Evolutionary conservation across 2,329 filamentous ascomycete genomes (phyloP), one percentile per base, ranked within the genome.

Genomic region (Colletotrichum nymphaeae): DNA sequence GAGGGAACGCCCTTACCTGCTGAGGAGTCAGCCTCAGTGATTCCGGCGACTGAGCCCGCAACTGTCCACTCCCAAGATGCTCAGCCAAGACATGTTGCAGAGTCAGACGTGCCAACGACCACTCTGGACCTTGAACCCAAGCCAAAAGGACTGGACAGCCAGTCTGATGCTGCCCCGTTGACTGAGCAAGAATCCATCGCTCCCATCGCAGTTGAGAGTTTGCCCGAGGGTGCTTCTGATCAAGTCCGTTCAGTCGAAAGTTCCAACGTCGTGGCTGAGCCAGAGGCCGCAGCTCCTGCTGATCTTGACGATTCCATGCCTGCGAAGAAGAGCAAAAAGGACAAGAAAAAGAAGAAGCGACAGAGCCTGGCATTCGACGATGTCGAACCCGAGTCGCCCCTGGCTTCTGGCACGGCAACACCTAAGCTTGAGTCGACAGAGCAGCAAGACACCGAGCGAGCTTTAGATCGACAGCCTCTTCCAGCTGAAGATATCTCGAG

Each of bases 291-390:
- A 67, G 35, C 74, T 19, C 56, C 16, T 19, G 19, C 19, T 49
- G 8, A 22, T 11, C 42, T 49, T 9, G 42, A n/a, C 19, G 42
- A 49, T 22, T 49, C 11, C 42, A 4, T 8, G 19, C 19, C 42
- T 49, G 42, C 74, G 5, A 79, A 80, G 70, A 79, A 78, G 70
- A 76, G 76, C 22, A 82, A 80, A 71, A 81, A 83, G 68, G 78
- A 84, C 56, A 83, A 81, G 75, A 83, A 81, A 68, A 81, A 82
- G 74, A 80, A 82, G 75, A 82, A 81, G 59, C 75, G 19, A 63
- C 69, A 28, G 67, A 71, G n/a, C 60, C 52, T 26, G 16, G 58
- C 63, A 22, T 57, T 73, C 26, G 55, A 56, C 16, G 35, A 57
- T 11, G 32, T 59, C 26, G 65, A 70, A 37, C 46, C 46, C 22